Evolutionary conservation across 164 flowering plant genomes (phyloP).

Genomic region (Stephania yunnanensis): DNA sequence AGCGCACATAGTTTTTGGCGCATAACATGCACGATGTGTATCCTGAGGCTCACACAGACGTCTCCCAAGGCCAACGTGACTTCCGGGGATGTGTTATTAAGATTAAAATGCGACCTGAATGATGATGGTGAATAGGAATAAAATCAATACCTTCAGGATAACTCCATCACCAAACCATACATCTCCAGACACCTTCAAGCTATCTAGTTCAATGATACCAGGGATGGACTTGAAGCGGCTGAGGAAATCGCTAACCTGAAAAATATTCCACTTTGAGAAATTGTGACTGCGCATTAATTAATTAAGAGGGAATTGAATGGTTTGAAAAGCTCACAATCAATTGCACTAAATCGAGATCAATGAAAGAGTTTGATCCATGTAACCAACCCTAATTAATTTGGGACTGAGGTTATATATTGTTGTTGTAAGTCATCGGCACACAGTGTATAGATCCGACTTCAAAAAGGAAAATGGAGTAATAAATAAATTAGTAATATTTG

Average conservation of each 20-base stretch:
- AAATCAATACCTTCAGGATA: slow-evolving; percentile 61
- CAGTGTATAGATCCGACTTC: slow-evolving; percentile 96
- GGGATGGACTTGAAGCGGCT: slow-evolving; percentile 91
- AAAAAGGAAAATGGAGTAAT: slow-evolving; percentile 12
- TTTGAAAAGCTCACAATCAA: slow-evolving; percentile 46
- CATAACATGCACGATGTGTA: no score
- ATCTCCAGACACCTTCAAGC: slow-evolving; percentile 89
- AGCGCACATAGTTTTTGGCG: no score
- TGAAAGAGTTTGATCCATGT: no score
- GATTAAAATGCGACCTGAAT: neutral
- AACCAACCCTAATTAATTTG: slow-evolving; percentile 68
- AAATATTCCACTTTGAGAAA: neutral
- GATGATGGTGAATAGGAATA: neutral
- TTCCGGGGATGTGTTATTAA: no score
- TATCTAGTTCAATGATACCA: slow-evolving; percentile 84
- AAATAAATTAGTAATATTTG: no score
- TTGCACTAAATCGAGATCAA: no score
- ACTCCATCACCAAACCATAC: slow-evolving; percentile 86
- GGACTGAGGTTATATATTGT: slow-evolving; percentile 37
- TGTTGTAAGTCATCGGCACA: slow-evolving; percentile 46
- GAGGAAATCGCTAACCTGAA: slow-evolving; percentile 69
- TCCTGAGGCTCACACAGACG: no score
- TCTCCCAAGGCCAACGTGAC: no score
- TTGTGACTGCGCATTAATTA: slow-evolving; percentile 7
- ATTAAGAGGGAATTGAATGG: slow-evolving; percentile 30